Percentiles rank a stretch among this genome's conserved stretches.
Evolutionary conservation across 148 eudicot species (phyloP).

Genomic region (Rhododendron molle): DNA sequence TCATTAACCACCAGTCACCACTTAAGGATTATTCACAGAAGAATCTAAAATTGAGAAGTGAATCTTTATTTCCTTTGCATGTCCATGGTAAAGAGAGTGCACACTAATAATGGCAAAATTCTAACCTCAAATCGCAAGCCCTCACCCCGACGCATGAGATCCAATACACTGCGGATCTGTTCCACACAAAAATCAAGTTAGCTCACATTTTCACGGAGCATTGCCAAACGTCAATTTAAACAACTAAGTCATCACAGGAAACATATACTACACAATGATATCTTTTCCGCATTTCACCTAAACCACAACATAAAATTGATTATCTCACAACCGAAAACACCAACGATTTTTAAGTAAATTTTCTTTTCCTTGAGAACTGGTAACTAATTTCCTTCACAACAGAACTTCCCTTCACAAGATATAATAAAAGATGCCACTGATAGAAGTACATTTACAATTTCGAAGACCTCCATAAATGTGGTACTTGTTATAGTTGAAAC

Average conservation of each 20-base stretch:
- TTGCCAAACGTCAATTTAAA: neutral
- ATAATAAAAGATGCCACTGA: neutral
- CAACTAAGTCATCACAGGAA: neutral
- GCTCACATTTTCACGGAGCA: neutral
- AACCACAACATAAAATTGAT: neutral
- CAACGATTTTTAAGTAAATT: neutral
- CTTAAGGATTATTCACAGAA: neutral
- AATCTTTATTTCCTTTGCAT: neutral
- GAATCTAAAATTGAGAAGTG: neutral
- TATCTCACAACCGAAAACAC: neutral
- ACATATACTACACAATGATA: neutral
- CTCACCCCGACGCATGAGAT: slow-evolving; percentile 88
- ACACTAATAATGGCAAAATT: neutral
- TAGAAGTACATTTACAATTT: neutral
- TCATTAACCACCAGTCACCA: neutral
- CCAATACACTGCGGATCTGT: slow-evolving; percentile 82
- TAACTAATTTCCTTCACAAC: neutral
- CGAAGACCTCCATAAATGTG: neutral
- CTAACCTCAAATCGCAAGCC: slow-evolving; percentile 82
- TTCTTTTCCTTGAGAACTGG: neutral
- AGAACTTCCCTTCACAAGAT: neutral
- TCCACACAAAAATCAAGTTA: slow-evolving; percentile 23
- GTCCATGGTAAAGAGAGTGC: neutral
- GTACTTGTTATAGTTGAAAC: neutral
- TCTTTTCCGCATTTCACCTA: neutral